Conservation (phyloP, 192 early-diverging fungal species). For the Gaertneriomyces semiglobifer region DNA sequence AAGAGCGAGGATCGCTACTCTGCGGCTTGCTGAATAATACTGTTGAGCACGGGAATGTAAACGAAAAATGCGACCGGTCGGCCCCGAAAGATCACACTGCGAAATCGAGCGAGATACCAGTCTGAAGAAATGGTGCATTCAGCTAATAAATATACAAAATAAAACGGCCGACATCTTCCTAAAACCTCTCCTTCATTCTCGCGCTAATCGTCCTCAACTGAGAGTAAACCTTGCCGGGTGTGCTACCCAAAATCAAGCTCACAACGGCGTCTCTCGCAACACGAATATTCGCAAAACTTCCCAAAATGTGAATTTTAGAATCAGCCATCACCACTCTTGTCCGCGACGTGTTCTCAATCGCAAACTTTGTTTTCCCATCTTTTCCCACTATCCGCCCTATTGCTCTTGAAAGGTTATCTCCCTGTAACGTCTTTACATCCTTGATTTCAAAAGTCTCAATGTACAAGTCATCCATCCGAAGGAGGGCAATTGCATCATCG, state of each 20-base stretch:
- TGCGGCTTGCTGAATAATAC: too few relatives aligned
- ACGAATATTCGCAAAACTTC: slow-evolving; percentile 95
- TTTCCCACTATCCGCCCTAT: slow-evolving; percentile 98
- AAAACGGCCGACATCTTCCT: background rate
- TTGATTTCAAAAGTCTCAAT: slow-evolving; percentile 97
- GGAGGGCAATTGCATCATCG: slow-evolving; percentile 84
- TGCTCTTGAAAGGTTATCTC: slow-evolving; percentile 94
- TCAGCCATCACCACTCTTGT: slow-evolving; percentile 96
- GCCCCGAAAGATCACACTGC: too few relatives aligned
- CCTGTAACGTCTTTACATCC: slow-evolving; percentile 92
- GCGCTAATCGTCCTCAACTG: slow-evolving; percentile 81
- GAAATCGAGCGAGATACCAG: too few relatives aligned
- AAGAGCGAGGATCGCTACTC: too few relatives aligned
- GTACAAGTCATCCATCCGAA: slow-evolving; percentile 95
- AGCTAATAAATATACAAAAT: too few relatives aligned
- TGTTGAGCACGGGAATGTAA: too few relatives aligned
- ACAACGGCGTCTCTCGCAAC: slow-evolving; percentile 92
- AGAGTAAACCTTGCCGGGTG: slow-evolving; percentile 95
- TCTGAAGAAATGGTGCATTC: too few relatives aligned
- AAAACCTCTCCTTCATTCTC: slow-evolving; percentile 95
- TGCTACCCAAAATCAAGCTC: slow-evolving; percentile 85
- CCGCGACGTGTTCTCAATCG: slow-evolving; percentile 96
- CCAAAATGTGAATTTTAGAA: slow-evolving; percentile 93
- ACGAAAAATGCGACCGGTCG: too few relatives aligned
- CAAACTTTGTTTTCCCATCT: slow-evolving; percentile 94